Base-by-base conservation (phyloP, 805 yeast species). In the Wickerhamiella spandovensis region DNA sequence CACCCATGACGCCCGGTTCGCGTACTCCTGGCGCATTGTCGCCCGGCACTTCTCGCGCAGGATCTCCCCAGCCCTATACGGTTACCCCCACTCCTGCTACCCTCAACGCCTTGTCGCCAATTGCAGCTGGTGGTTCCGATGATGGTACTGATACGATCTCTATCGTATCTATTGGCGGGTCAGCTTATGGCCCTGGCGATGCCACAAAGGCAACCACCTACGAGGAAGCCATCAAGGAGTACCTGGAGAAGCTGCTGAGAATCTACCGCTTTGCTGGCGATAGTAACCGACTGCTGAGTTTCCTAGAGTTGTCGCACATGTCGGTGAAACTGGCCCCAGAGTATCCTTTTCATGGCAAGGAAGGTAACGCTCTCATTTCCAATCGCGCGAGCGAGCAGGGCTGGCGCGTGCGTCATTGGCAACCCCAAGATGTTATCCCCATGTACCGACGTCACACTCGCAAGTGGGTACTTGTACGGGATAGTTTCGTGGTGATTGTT, bases 321-420 rank as follows among this genome's bases (percentile, higher is more conserved):
- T 85, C 95, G 6, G 79, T 92, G 8, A 70, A 88, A 46, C 69
- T 92, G 41, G 81, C 90, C 46, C 81, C 85, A 55, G 98, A 92
- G 64, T 76, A 78, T 25, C 83, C 85, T 0, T 83, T 73, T 60
- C 79, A 78, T 50, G 95, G 97, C 1, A 92, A 88, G 59, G 96
- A 92, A 65, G 99, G 98, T 1, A 77, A 78, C 47, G 65, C 90
- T 51, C 77, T 84, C 49, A 77, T 89, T 45, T 79, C 88, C 20
- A 82, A 95, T 0, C 79, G 87, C 0, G 90, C 97, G 0, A 79
- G 78, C 54, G 74, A 88, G 0, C 95, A 87, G 63, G 97, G 98
- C 2, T 92, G 98, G 97, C 73, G 95, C 58, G 96, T 90, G 5
- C 84, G 92, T 2, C 97, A 90, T 62, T 78, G 87, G 65, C 79